Base-by-base conservation (phyloP, 345 rosid species). In the Aquilaria sinensis region DNA sequence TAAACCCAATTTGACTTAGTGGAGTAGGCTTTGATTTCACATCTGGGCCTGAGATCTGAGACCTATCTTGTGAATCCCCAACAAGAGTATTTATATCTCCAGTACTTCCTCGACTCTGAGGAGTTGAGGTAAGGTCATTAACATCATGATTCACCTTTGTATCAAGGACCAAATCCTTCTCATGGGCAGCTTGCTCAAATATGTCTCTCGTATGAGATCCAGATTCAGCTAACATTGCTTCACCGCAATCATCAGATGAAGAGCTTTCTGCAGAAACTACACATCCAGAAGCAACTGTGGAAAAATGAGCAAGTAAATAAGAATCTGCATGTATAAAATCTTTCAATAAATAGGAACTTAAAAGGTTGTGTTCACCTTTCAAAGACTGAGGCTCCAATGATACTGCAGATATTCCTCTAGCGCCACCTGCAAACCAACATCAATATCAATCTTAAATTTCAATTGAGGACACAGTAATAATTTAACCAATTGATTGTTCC, bases 21-120 rank as follows among this genome's bases (percentile, higher is more conserved):
- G 98, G 97, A 70, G 97, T 93, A 47, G 84, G 79, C 62, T 80
- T 77, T 56, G 96, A 78, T 74, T 83, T 81, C 62, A 75, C 82
- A 63, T 74, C 85, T 74, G 99, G 97, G 34, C 95, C 96, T 4
- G 97, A 93, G 71, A 93, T 81, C 81, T 93, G 97, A 56, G 97
- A 93, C 66, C 77, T 56, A 75, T 93, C 92, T 69, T 77, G 82
- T 31, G 81, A 67, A 63, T 45, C 58, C 69, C 67, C 62, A 30
- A 60, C 37, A 56, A 47, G 60, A 62, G 79, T 34, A 63, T 75
- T 72, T 48, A 47, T 46, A 66, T 78, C 72, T 41, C 34, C 57
- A 67, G 33, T 48, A 49, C 69, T 65, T 70, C 78, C 78, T 78
- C 80, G 81, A 67, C 47, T 48, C 41, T 67, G 80, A 65, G 67